Evolutionary conservation across 768 basidiomycete genomes (phyloP).

Genomic region (Podaxis sp.): DNA sequence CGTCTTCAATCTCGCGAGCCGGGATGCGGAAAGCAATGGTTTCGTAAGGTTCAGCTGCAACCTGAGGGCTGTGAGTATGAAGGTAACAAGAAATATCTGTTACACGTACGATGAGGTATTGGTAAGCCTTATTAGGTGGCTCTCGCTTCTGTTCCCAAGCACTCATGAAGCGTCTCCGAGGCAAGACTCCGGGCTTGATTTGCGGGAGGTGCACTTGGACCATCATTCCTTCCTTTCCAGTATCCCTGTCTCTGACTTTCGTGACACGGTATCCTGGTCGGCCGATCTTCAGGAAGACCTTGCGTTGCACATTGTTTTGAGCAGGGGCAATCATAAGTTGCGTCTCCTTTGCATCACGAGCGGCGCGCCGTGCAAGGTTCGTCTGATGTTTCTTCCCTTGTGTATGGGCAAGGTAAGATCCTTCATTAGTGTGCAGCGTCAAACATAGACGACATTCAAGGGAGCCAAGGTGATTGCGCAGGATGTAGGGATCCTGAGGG

Average conservation of each 20-base stretch:
- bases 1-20: conserved; percentile 95
- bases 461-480: conserved; percentile 97
- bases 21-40: conserved; percentile 99
- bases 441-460: conserved; percentile 97
- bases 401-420: conserved; percentile 97
- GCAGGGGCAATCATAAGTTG: conserved; percentile 86
- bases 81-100: conserved; percentile 11
- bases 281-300: conserved; percentile 97
- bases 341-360: conserved; percentile 94
- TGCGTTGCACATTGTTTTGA: conserved; percentile 79
- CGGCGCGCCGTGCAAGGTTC: conserved; percentile 94
- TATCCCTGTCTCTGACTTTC: conserved; percentile 90
- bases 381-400: conserved; percentile 99
- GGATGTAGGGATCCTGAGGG: conserved; percentile 87
- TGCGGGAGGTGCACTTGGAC: conserved; percentile 96
- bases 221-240: conserved; percentile 94
- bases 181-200: conserved; percentile 82
- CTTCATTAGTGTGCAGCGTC: conserved; percentile 99
- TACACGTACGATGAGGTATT: conserved; percentile 88
- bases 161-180: conserved; percentile 92
- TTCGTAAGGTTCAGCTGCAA: conserved; percentile 99
- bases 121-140: conserved; percentile 93
- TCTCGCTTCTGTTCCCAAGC: conserved; percentile 97
- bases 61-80: conserved; percentile 50
- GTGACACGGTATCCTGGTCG: conserved; percentile 94